phyloP scores from a whole-genome alignment of 306 rosid species.

The Quercus glauca region DNA sequence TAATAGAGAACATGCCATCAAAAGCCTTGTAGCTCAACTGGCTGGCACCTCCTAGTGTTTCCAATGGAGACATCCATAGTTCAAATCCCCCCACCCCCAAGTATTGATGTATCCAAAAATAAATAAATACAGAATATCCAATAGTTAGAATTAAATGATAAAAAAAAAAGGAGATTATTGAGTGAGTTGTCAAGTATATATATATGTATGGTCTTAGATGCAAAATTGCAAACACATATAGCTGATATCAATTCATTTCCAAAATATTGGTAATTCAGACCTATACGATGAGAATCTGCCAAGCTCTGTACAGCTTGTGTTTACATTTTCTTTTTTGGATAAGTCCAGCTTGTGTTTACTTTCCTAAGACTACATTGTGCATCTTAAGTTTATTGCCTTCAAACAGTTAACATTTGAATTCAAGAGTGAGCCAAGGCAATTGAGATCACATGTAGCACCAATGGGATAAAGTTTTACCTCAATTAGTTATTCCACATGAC shows the following conservation, averaged over 20 bases:
- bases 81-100: no score
- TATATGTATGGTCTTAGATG: neutral
- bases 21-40: neutral
- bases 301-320: no score
- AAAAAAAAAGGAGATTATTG: neutral
- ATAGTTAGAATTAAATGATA: neutral
- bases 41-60: no score
- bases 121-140: neutral
- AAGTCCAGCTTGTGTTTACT: neutral
- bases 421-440: neutral
- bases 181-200: neutral
- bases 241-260: neutral
- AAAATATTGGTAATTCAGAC: neutral
- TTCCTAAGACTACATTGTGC: neutral
- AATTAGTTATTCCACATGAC: neutral
- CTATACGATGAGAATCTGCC: no score
- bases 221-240: neutral
- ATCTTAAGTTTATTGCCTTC: neutral
- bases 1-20: neutral
- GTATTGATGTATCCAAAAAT: neutral
- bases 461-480: no score
- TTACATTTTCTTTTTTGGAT: no score
- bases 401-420: neutral
- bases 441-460: neutral
- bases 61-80: no score